A percentile compares a stretch with the other conserved stretches of the same genome.
Evolutionary conservation across 2,329 filamentous ascomycete species (phyloP).

Genomic region (Metarhizium album): DNA sequence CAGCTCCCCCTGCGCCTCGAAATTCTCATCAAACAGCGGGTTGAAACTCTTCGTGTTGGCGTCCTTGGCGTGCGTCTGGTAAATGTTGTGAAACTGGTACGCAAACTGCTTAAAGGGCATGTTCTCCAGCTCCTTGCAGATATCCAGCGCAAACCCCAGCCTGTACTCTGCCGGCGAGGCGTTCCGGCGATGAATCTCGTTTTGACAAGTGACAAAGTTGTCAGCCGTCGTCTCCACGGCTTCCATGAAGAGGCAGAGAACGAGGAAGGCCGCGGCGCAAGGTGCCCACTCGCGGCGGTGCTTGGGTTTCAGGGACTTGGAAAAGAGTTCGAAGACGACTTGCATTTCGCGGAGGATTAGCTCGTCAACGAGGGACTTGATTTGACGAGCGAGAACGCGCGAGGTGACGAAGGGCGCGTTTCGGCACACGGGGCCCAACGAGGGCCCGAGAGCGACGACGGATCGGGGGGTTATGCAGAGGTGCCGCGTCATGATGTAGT

Average conservation of each 20-base stretch:
- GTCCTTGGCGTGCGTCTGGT: constrained; percentile 44
- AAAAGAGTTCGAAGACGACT: constrained; percentile 40
- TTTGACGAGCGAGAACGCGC: constrained; percentile 43
- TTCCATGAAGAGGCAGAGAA: constrained; percentile 50
- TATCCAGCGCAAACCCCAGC: constrained; percentile 32
- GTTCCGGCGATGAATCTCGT: constrained; percentile 35
- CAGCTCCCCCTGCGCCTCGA: constrained; percentile 32
- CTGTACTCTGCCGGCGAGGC: constrained; percentile 25
- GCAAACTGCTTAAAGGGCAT: constrained; percentile 50
- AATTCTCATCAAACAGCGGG: constrained; percentile 36
- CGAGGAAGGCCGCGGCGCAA: constrained; percentile 44
- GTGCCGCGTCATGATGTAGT: constrained; percentile 46
- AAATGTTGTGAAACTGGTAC: constrained; percentile 49
- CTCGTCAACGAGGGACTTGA: constrained; percentile 47
- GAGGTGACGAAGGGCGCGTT: constrained; percentile 36
- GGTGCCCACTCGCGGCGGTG: constrained; percentile 43
- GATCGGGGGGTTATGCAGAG: constrained; percentile 38
- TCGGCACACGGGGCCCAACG: constrained; percentile 31
- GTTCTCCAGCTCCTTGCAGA: constrained; percentile 43
- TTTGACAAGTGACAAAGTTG: constrained; percentile 38
- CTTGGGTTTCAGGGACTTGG: constrained; percentile 43
- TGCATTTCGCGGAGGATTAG: constrained; percentile 40
- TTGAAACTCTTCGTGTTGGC: constrained; percentile 41
- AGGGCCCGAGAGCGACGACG: constrained; percentile 29
- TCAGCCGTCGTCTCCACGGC: constrained; percentile 42